These are phyloP conservation scores for Talaromyces islandicus DNA, from an alignment of 2,329 filamentous ascomycete species.

Conservation along the genomic window DNA sequence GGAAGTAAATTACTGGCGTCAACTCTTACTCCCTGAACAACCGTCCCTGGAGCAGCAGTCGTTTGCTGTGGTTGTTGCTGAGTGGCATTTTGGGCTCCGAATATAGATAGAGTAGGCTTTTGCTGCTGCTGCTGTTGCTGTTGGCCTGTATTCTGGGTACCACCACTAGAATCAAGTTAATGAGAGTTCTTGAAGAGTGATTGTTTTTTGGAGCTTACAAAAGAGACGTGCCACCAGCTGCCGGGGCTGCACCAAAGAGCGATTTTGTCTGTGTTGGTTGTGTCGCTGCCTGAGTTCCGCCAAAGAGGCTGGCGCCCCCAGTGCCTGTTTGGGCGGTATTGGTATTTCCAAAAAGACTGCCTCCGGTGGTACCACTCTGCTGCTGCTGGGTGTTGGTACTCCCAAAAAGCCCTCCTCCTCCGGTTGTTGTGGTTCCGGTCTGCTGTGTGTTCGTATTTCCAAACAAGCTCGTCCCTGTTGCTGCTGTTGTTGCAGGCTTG, in stretches of 20 bases:
- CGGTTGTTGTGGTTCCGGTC: constrained; percentile 4
- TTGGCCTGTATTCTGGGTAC: constrained; percentile 13
- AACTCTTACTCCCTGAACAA: constrained; percentile 67
- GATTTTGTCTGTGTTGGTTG: constrained; percentile 31
- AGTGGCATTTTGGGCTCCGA: constrained; percentile 28
- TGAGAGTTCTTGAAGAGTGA: not conserved
- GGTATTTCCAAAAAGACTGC: constrained; percentile 10
- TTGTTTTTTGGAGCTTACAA: constrained; percentile 25
- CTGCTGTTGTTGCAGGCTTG: constrained; percentile 9
- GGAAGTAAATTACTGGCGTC: constrained; percentile 72
- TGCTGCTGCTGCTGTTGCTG: constrained; percentile 43
- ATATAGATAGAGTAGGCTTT: constrained; percentile 37
- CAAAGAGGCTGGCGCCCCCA: constrained; percentile 24
- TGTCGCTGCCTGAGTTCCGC: constrained; percentile 21
- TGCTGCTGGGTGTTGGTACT: constrained; percentile 4
- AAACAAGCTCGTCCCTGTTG: constrained; percentile 5
- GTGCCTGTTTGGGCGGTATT: constrained; percentile 19
- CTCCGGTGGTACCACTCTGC: constrained; percentile 3
- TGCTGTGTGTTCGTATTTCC: constrained; percentile 7
- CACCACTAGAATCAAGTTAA: constrained; percentile 1
- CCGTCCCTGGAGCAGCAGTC: constrained; percentile 25
- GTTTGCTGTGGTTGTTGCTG: constrained; percentile 27
- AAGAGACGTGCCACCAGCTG: constrained; percentile 22
- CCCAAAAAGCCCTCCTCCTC: constrained; percentile 5
- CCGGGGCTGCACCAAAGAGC: constrained; percentile 23